A percentile compares a stretch with the other conserved stretches of the same genome.
Conservation (phyloP, 306 rosid species). For the Gynostemma pentaphyllum region DNA sequence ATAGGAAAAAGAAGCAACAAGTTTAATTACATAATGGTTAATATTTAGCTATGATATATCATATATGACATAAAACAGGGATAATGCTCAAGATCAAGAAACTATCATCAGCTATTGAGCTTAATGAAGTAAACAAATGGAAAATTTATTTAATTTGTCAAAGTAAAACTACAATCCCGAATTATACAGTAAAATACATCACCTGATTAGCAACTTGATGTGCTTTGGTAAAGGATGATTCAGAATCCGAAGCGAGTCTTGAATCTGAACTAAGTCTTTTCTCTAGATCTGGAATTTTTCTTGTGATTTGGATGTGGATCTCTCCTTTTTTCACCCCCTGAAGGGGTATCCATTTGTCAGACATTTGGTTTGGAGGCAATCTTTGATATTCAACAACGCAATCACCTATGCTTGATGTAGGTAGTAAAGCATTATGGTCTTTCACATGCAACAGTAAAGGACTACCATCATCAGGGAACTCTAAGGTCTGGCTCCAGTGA, state of each 20-base stretch:
- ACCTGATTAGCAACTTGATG: slow-evolving; percentile 70
- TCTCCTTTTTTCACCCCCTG: slow-evolving; percentile 87
- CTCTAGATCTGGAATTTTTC: slow-evolving; percentile 65
- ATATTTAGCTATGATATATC: no score
- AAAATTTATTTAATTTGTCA: not conserved
- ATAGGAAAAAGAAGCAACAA: no score
- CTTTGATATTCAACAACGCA: slow-evolving; percentile 83
- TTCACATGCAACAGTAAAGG: slow-evolving; percentile 64
- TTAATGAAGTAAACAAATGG: not conserved
- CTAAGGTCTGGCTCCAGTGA: slow-evolving; percentile 86
- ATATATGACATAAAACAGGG: not conserved
- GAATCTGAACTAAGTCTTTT: slow-evolving; percentile 25
- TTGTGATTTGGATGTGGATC: slow-evolving; percentile 72
- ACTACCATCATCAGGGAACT: slow-evolving; percentile 79
- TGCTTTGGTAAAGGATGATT: slow-evolving; percentile 54
- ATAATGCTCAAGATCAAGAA: not conserved
- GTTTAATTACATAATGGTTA: no score
- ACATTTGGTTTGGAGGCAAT: slow-evolving; percentile 64
- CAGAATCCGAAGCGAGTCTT: slow-evolving; percentile 47
- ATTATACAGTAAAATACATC: slow-evolving; percentile 10
- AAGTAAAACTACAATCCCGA: not conserved
- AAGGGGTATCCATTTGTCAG: slow-evolving; percentile 97
- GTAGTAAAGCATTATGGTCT: slow-evolving; percentile 74
- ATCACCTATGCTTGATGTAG: slow-evolving; percentile 67
- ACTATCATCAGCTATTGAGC: not conserved